Conservation (phyloP, 2,329 filamentous ascomycete genomes). For the Cladophialophora immunda region DNA sequence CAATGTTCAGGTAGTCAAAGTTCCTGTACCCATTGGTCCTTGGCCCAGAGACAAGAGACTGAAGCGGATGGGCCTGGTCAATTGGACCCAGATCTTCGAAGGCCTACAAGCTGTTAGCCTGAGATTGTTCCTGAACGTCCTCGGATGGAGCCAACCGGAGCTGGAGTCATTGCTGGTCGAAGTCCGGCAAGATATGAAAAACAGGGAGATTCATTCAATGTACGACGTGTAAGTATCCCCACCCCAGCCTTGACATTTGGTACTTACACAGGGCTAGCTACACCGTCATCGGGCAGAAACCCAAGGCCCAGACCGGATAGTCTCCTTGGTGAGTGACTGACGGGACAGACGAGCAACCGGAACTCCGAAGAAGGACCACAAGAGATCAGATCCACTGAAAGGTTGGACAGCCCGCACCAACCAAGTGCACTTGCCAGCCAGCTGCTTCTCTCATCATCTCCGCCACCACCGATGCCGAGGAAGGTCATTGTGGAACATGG, state of each 20-base stretch:
- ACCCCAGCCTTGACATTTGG: background rate
- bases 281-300: background rate
- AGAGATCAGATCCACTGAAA: background rate
- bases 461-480: background rate
- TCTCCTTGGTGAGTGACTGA: background rate
- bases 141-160: constrained; percentile 42
- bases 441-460: background rate
- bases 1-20: constrained; percentile 37
- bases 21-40: constrained; percentile 41
- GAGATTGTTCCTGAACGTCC: constrained; percentile 26
- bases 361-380: background rate
- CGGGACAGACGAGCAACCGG: background rate
- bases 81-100: constrained; percentile 38
- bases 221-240: constrained; percentile 41
- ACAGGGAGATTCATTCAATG: constrained; percentile 45
- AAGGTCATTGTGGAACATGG: background rate
- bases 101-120: constrained; percentile 43
- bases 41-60: constrained; percentile 44
- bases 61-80: constrained; percentile 40
- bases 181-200: constrained; percentile 45
- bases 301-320: background rate
- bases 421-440: too few species aligned
- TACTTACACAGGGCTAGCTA: background rate
- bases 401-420: too few species aligned
- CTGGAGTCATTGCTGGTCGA: constrained; percentile 45